These are phyloP conservation scores for Boletus pseudopeckii DNA, from an alignment of 768 basidiomycete species.

Conservation along the genomic window DNA sequence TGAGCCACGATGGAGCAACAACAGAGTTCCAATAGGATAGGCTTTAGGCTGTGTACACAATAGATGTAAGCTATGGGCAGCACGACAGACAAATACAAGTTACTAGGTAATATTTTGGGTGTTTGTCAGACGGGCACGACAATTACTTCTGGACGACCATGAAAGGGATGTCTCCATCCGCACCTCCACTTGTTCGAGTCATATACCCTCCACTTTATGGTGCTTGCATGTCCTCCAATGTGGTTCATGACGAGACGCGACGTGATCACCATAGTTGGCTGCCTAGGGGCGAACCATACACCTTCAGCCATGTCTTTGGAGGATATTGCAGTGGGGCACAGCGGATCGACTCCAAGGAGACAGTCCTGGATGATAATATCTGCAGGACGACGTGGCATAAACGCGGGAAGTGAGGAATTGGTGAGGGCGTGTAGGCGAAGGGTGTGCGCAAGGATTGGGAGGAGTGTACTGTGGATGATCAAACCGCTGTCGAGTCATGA, in stretches of 20 bases:
- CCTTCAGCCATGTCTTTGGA: conserved; percentile 1
- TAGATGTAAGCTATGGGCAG: background rate
- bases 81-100: background rate
- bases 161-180: conserved; percentile 45
- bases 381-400: conserved; percentile 31
- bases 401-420: conserved; percentile 26
- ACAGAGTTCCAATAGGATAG: background rate
- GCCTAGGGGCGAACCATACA: conserved; percentile 9
- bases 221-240: conserved; percentile 39
- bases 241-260: conserved; percentile 43
- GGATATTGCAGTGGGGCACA: conserved; percentile 30
- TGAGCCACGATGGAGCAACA: background rate
- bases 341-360: conserved; percentile 36
- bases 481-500: conserved; percentile 31
- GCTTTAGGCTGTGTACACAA: background rate
- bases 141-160: conserved; percentile 35
- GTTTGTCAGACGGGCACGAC: conserved; percentile 31
- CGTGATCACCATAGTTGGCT: conserved; percentile 36
- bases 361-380: conserved; percentile 44
- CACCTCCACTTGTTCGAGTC: conserved; percentile 40
- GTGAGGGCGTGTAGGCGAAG: conserved; percentile 32
- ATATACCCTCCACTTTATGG: conserved; percentile 28
- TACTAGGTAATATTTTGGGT: background rate
- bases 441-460: conserved; percentile 33
- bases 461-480: conserved; percentile 37